A percentile compares a stretch with the other conserved stretches of the same genome.
These are phyloP conservation scores for Pyrrhoderma noxium DNA, from an alignment of 1,284 basidiomycete species.

Conservation along the genomic window DNA sequence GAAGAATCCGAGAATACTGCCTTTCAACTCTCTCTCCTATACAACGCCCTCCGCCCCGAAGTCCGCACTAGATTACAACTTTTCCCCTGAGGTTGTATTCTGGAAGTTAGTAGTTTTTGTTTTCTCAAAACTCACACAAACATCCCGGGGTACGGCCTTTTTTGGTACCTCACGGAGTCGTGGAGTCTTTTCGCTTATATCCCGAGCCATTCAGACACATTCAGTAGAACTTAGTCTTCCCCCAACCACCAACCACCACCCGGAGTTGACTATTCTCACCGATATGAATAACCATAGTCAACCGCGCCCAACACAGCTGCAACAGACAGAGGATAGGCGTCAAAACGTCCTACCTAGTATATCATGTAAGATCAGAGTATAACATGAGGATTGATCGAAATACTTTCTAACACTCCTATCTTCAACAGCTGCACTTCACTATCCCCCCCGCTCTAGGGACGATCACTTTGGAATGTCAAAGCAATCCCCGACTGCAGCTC, in stretches of 20 bases:
- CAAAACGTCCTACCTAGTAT: constrained; percentile 13
- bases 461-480: neutral
- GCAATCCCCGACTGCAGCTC: constrained; percentile 6
- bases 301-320: constrained; percentile 3
- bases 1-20: constrained; percentile 6
- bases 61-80: neutral
- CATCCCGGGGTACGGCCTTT: constrained; percentile 7
- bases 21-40: neutral
- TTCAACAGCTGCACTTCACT: too few species aligned
- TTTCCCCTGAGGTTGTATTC: constrained; percentile 6
- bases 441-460: too few species aligned
- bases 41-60: constrained; percentile 11
- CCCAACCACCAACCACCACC: neutral
- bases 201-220: too few species aligned
- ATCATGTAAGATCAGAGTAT: constrained; percentile 12
- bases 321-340: constrained; percentile 9
- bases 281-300: constrained; percentile 12
- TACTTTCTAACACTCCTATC: neutral
- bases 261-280: constrained; percentile 4
- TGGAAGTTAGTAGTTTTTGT: constrained; percentile 4
- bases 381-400: neutral
- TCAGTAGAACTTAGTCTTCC: neutral
- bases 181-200: neutral
- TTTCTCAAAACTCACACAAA: constrained; percentile 1
- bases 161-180: constrained; percentile 10